Base-by-base conservation (phyloP, 305 asterid species). In the Solanum chacoense region DNA sequence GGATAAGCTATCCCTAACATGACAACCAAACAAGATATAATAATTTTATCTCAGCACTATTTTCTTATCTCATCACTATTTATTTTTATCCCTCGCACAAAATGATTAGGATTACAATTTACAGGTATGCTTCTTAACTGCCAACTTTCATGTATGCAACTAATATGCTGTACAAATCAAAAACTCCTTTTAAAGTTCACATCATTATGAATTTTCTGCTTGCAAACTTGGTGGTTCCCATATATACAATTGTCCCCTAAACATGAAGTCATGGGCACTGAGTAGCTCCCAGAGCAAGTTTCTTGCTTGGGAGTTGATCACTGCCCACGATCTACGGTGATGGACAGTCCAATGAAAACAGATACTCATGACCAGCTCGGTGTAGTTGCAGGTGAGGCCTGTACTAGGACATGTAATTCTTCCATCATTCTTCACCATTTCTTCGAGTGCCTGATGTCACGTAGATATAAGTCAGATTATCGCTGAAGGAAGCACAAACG, bases 341-440 rank as follows among this genome's bases (percentile, higher is more conserved):
- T 20, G 18, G 29, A 83, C 16, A 83, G 31, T 83, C 42, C 22
- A 4, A 50, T 31, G 73, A 83, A 50, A 83, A 83, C 29, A 50
- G 42, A 11, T 31, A 87, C 89, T 91, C 92, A 96, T 1, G 99
- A 92, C 89, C 90, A 93, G 93, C 11, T 96, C 96, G 3, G 95
- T 92, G 90, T 92, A 95, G 94, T 94, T 91, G 91, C 92, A 96
- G 81, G 90, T 92, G 10, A 45, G 75, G 72, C 98, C 96, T 20
- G 99, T 95, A 87, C 98, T 92, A 12, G 99, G 99, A 90, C 99
- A 98, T 65, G 95, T 95, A 87, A 98, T 94, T 88, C 90, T 93
- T 79, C 98, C 98, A 35, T 93, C 79, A 89, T 91, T 96, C 92
- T 91, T 95, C 20, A 97, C 92, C 99, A 98, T 95, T 31, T 96